phyloP scores from a whole-genome alignment of 1,284 basidiomycete genomes.

The Ustilago xerochloae region DNA sequence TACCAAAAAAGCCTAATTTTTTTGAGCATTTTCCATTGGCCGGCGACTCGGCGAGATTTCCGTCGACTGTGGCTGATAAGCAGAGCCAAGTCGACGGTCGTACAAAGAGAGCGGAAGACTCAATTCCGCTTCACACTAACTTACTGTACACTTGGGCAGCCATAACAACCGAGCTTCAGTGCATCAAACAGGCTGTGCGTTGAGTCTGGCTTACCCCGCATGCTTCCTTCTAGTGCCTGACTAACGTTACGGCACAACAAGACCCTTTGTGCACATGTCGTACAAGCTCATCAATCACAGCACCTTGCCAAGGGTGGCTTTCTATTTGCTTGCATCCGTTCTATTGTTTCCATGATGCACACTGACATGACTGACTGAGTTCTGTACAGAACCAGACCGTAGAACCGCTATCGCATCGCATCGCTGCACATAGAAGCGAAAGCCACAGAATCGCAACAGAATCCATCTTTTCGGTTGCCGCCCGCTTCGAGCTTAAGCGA shows the following conservation, averaged over 20 bases:
- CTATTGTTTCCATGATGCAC: neutral
- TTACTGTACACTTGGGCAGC: too few relatives aligned
- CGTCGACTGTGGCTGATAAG: constrained; percentile 6
- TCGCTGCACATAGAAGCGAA: too few relatives aligned
- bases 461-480: too few relatives aligned
- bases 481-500: too few relatives aligned
- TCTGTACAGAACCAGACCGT: too few relatives aligned
- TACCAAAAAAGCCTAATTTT: neutral
- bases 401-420: too few relatives aligned
- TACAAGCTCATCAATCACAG: neutral
- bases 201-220: neutral
- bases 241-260: neutral
- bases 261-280: constrained; percentile 4
- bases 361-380: neutral
- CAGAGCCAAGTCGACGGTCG: neutral
- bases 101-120: neutral
- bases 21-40: neutral
- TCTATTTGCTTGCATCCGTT: neutral
- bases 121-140: neutral
- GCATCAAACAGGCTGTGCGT: neutral
- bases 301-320: too few relatives aligned
- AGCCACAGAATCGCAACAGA: too few relatives aligned
- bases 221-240: too few relatives aligned
- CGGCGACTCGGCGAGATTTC: constrained; percentile 11
- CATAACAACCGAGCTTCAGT: neutral